Conservation (phyloP, 768 basidiomycete genomes). For the Termitomyces sp. region DNA sequence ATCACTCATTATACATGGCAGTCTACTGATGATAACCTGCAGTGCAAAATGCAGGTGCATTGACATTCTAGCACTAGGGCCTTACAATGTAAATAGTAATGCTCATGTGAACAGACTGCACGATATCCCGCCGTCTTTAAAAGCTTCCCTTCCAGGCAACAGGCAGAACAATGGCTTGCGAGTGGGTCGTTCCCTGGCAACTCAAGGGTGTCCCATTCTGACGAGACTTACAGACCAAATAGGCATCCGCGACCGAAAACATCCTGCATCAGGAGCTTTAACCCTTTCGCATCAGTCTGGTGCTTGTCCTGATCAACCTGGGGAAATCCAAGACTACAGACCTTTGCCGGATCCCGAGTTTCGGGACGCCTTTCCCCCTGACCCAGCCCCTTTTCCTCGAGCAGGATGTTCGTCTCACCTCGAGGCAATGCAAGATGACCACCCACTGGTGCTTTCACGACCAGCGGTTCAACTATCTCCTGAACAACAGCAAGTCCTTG, state of each 20-base stretch:
- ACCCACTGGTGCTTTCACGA: not conserved
- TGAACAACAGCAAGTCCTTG: slow-evolving; percentile 49
- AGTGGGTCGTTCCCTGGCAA: slow-evolving; percentile 15
- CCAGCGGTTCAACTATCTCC: slow-evolving; percentile 38
- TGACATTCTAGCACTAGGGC: not conserved
- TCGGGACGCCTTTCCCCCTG: not conserved
- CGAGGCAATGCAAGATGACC: not conserved
- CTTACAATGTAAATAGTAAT: not conserved
- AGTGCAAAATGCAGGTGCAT: slow-evolving; percentile 48
- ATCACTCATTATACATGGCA: not conserved
- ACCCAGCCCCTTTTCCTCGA: not conserved
- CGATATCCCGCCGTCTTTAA: slow-evolving; percentile 53
- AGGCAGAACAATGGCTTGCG: slow-evolving; percentile 54
- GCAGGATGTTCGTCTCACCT: not conserved
- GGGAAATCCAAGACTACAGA: too few species aligned
- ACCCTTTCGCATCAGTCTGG: not conserved
- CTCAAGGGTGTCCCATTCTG: not conserved
- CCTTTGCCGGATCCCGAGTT: not conserved
- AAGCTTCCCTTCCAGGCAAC: slow-evolving; percentile 36
- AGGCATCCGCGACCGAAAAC: not conserved
- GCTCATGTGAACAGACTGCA: slow-evolving; percentile 36
- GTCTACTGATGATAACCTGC: not conserved
- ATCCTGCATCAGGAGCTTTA: not conserved
- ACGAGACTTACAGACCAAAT: not conserved
- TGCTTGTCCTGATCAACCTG: not conserved